Evolutionary conservation across 176 grass and related monocot genomes (phyloP), one percentile per base, ranked within the genome.

Genomic region (Olyra latifolia): DNA sequence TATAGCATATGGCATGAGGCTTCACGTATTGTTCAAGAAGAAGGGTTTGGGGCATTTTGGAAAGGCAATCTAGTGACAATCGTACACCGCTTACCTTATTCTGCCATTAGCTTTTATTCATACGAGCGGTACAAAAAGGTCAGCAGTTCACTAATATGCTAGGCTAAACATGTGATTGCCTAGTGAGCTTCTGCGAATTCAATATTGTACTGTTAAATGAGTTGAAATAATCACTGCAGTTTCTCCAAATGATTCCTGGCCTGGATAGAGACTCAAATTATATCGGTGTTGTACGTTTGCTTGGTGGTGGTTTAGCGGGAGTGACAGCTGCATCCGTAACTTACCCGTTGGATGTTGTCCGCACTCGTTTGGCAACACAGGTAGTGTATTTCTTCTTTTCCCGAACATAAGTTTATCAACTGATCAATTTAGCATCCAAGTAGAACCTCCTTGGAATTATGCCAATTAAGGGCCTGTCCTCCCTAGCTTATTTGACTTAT

Each of bases 21-120:
- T 80, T 98, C 95, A 12, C 85, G 92, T 0, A 89, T 98, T 70
- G 53, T 89, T 67, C 89, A 49, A 35, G 92, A 98, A 84, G 95
- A 98, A 90, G 95, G 95, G 8, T 85, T 98, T 59, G 72, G 75
- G 75, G 95, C 92, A 62, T 95, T 98, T 83, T 98, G 95, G 95
- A 98, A 95, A 69, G 95, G 90, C 9, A 98, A 98, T 68, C 81
- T 98, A 45, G 92, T 94, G 59, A 98, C 95, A 16, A 93, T 98
- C 80, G 88, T 87, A 14, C 95, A 98, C 55, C 88, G 95, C 12
- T 81, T 94, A 67, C 95, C 95, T 82, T 98, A 98, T 79, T 98
- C 92, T 19, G 93, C 95, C 44, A 93, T 98, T 62, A 93, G 85
- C 53, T 98, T 98, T 77, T 98, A 93, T 59, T 87, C 95, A 5